Evolutionary conservation across 2,329 filamentous ascomycete genomes (phyloP).

Genomic region (Decorospora gaudefroyi): DNA sequence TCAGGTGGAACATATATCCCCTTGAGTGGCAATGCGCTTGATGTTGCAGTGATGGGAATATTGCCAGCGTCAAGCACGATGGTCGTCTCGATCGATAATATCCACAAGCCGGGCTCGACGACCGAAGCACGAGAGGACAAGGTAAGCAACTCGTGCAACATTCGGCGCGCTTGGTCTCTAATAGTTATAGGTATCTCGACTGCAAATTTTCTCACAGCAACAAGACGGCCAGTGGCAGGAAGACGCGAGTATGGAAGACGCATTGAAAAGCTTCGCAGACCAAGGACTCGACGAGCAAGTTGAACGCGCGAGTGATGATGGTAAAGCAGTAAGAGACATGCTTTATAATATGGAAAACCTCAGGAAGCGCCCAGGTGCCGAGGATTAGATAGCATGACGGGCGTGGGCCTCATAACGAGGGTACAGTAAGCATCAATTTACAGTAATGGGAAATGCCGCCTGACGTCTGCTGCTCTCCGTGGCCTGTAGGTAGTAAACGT

Average conservation of each 20-base stretch:
- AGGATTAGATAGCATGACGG: slow-evolving; percentile 40
- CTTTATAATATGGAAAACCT: slow-evolving; percentile 56
- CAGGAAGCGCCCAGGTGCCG: slow-evolving; percentile 53
- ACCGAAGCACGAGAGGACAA: slow-evolving; percentile 43
- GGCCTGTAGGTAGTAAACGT: too few species aligned
- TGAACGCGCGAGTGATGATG: slow-evolving; percentile 31
- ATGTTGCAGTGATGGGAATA: slow-evolving; percentile 49
- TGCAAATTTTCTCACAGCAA: slow-evolving; percentile 35
- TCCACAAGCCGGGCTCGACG: slow-evolving; percentile 58
- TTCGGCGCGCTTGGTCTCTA: slow-evolving; percentile 14
- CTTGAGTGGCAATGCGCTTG: slow-evolving; percentile 68
- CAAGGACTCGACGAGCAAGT: too few species aligned
- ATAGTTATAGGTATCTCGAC: slow-evolving; percentile 19
- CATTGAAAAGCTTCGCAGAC: slow-evolving; percentile 30
- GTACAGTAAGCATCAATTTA: slow-evolving; percentile 2
- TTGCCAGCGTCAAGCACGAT: slow-evolving; percentile 15
- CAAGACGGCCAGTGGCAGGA: slow-evolving; percentile 32
- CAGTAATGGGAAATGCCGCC: slow-evolving; percentile 16
- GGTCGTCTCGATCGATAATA: slow-evolving; percentile 60
- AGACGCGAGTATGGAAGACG: slow-evolving; percentile 18
- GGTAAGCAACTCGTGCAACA: slow-evolving; percentile 26
- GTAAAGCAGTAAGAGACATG: slow-evolving; percentile 50
- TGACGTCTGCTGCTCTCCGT: slow-evolving; percentile 28
- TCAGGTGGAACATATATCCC: slow-evolving; percentile 52
- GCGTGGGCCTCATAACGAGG: too few species aligned